Evolutionary conservation across 805 yeast species (phyloP), one percentile per base, ranked within the genome.

Genomic region (Kuraishia molischiana): DNA sequence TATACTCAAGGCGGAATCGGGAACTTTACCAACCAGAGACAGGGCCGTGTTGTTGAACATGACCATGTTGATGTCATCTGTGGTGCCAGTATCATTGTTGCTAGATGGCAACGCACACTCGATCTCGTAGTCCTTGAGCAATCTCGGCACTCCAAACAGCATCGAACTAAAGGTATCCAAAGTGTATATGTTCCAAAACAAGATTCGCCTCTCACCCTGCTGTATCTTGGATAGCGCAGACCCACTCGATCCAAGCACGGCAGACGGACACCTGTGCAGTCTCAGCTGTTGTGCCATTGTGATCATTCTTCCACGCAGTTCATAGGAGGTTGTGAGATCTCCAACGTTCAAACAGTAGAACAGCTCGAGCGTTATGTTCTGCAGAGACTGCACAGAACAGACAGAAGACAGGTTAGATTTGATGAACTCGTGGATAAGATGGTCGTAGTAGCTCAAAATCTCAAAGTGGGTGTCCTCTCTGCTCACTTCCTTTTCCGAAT

Each of bases 261-360:
- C 90, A 4, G 89, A 77, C 8, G 95, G 95, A 56, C 95, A 82
- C 47, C 94, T 67, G 53, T 86, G 95, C 33, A 87, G 63, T 47
- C 96, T 72, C 38, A 87, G 61, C 48, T 86, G 92, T 49, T 85
- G 94, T 4, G 89, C 79, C 89, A 85, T 82, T 20, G 86, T 78
- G 10, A 81, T 74, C 5, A 81, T 78, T 46, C 77, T 67, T 32
- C 90, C 89, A 41, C 95, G 67, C 31, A 83, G 65, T 38, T 79
- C 81, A 60, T 85, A 86, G 42, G 86, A 69, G 1, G 85, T 77
- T 6, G 77, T 68, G 32, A 78, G 71, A 53, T 83, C 87, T 15
- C 95, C 94, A 4, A 73, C 72, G 29, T 79, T 77, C 28, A 83
- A 59, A 51, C 84, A 79, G 51, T 83, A 84, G 41, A 81, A 73